Conservation (phyloP, 345 rosid genomes). For the Citrus maxima region DNA sequence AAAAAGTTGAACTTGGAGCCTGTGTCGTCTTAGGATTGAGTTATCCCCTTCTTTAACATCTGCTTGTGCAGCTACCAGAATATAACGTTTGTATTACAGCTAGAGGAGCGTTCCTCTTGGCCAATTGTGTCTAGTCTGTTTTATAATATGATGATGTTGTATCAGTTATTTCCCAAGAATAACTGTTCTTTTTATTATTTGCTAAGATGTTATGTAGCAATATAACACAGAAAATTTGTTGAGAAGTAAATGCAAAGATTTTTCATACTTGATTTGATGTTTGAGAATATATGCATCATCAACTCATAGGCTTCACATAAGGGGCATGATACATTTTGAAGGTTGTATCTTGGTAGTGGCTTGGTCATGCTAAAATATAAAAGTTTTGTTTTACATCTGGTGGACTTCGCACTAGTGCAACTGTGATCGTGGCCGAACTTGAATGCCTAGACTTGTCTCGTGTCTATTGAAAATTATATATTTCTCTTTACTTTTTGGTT, state of each 20-base stretch:
- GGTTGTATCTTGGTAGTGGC: background rate
- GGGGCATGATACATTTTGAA: background rate
- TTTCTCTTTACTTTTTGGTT: background rate
- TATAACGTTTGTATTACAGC: background rate
- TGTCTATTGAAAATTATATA: background rate
- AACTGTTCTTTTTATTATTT: background rate
- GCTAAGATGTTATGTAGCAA: background rate
- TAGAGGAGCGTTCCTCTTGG: background rate
- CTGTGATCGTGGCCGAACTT: background rate
- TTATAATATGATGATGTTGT: background rate
- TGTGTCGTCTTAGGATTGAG: background rate
- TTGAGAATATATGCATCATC: background rate
- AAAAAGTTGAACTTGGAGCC: background rate
- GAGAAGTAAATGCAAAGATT: background rate
- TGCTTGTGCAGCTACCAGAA: background rate
- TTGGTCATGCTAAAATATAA: background rate
- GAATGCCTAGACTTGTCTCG: too few relatives aligned
- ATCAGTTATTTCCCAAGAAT: background rate
- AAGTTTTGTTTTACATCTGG: background rate
- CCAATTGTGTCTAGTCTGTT: background rate
- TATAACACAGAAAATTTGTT: background rate
- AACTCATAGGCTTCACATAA: background rate
- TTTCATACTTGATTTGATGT: background rate
- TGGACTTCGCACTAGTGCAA: background rate
- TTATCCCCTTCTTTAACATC: background rate